These are phyloP conservation scores for Dryadomyces sulphureus DNA, from an alignment of 2,329 filamentous ascomycete genomes.

Conservation along the genomic window DNA sequence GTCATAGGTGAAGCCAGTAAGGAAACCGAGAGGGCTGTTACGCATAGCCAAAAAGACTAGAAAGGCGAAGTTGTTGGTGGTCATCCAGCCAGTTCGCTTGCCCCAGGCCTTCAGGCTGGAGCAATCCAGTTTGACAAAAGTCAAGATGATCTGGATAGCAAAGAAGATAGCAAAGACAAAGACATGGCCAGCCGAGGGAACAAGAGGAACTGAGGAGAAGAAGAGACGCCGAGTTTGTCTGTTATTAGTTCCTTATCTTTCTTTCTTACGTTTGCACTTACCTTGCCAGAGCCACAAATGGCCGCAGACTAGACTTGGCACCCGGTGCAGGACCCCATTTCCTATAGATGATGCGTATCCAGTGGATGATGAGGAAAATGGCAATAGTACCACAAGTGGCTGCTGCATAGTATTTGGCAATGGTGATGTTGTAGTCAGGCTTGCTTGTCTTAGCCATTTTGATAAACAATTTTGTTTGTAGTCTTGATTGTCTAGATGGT, in stretches of 20 bases:
- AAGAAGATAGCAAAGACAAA: background rate
- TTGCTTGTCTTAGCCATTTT: background rate
- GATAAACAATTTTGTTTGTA: too few relatives aligned
- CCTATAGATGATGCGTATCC: background rate
- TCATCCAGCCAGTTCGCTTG: slow-evolving; percentile 18
- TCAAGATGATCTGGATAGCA: background rate
- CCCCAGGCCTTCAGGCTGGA: background rate
- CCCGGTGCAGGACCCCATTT: background rate
- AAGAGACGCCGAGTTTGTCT: background rate
- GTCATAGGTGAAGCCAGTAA: slow-evolving; percentile 29
- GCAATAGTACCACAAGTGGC: background rate
- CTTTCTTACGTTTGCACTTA: background rate
- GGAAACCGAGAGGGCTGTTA: slow-evolving; percentile 29
- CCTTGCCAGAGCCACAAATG: background rate
- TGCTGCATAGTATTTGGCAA: background rate
- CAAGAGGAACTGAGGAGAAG: background rate
- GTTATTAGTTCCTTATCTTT: background rate
- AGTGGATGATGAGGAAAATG: slow-evolving; percentile 1
- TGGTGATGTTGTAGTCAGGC: background rate
- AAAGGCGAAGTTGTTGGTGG: slow-evolving; percentile 26
- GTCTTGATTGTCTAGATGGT: too few relatives aligned
- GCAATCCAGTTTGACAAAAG: background rate
- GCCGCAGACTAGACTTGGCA: background rate
- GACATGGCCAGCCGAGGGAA: background rate
- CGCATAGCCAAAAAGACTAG: slow-evolving; percentile 32